These are phyloP conservation scores for Yamadazyma laniorum DNA, from an alignment of 805 yeast genomes.

Conservation along the genomic window DNA sequence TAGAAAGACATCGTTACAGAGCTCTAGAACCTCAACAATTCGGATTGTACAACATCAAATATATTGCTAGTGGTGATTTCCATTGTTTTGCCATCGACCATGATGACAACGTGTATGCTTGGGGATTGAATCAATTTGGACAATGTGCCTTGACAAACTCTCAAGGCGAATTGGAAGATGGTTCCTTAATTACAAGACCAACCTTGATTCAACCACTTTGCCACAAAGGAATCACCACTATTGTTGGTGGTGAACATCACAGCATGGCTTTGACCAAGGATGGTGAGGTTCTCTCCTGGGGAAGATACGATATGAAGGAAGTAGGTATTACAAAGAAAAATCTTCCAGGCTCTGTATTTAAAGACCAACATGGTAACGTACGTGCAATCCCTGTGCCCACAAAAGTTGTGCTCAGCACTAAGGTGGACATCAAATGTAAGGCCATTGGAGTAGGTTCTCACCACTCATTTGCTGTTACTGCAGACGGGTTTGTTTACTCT, in stretches of 20 bases:
- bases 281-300: slow-evolving; percentile 82
- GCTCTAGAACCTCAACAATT: slow-evolving; percentile 80
- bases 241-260: slow-evolving; percentile 96
- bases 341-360: slow-evolving; percentile 70
- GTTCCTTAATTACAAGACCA: slow-evolving; percentile 76
- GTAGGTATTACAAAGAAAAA: slow-evolving; percentile 70
- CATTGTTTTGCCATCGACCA: slow-evolving; percentile 89
- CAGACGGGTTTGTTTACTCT: slow-evolving; percentile 80
- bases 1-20: slow-evolving; percentile 72
- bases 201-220: slow-evolving; percentile 66
- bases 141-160: slow-evolving; percentile 76
- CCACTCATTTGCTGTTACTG: slow-evolving; percentile 83
- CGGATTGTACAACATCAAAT: slow-evolving; percentile 75
- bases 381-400: slow-evolving; percentile 89
- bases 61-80: slow-evolving; percentile 89
- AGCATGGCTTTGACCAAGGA: slow-evolving; percentile 67
- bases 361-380: slow-evolving; percentile 75
- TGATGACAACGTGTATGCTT: slow-evolving; percentile 68
- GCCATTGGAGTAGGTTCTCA: slow-evolving; percentile 82
- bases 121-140: slow-evolving; percentile 98
- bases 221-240: slow-evolving; percentile 52
- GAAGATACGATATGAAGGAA: slow-evolving; percentile 92
- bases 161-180: slow-evolving; percentile 76
- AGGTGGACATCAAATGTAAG: slow-evolving; percentile 33
- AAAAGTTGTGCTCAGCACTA: slow-evolving; percentile 40